Evolutionary conservation across 257 asterid genomes (phyloP), one percentile per base, ranked within the genome.

Genomic region (Salvia hispanica): DNA sequence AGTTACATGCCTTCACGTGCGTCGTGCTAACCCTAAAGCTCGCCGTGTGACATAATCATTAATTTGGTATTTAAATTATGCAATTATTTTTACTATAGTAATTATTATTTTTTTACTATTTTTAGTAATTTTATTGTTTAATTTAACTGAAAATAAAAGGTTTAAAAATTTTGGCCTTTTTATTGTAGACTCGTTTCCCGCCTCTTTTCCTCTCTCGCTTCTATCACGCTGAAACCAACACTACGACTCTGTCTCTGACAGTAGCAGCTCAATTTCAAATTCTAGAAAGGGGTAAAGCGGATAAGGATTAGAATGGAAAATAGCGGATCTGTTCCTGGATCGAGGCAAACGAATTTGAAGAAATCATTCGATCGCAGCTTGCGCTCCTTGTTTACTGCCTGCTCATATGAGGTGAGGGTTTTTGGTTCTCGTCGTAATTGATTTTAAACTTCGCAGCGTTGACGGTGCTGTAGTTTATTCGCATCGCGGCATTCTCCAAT

Each of bases 341-440:
- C 84, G 13, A 80, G 90, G 77, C 88, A 78, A 54, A 42, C 33
- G 67, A 77, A 80, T 58, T 56, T 86, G 82, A 82, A 80, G 77
- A 84, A 58, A 70, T 80, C 88, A 9, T 80, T 82, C 73, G 65
- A 68, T 50, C 84, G 84, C 11, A 77, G 71, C 13, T 45, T 81
- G 61, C 81, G 83, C 21, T 72, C 80, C 77, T 50, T 84, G 31
- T 57, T 86, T 39, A 78, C 85, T 11, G 78, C 90, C 47, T 84
- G 88, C 73, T 66, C 93, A 43, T 58, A 62, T 16, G 86, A 83
- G 93, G 93, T 84, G 51, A 61, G 62, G 60, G 61, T 67, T 71
- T 42, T 63, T 43, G 16, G 25, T 67, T 60, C n/a, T 15, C 16
- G 16, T 53, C 61, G 28, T 16, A 4, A 39, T 39, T 34, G 14